phyloP scores from a whole-genome alignment of 2,329 filamentous ascomycete genomes.

The Coleophoma crateriformis region DNA sequence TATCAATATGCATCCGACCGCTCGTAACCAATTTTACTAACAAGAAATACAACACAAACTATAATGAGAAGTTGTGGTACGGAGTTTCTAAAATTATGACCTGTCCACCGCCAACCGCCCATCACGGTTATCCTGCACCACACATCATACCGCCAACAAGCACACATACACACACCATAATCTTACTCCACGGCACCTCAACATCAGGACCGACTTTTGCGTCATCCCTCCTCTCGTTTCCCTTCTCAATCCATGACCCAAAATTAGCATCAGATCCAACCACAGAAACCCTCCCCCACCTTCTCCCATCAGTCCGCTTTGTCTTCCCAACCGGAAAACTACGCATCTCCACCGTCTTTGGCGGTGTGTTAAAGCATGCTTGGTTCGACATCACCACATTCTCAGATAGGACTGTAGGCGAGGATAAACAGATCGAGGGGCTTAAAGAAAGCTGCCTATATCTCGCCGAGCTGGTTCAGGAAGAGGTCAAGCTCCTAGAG shows the following conservation, averaged over 20 bases:
- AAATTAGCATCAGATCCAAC: conserved; percentile 25
- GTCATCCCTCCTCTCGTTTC: conserved; percentile 22
- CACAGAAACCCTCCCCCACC: conserved; percentile 20
- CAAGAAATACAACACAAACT: too few relatives aligned
- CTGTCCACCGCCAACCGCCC: too few relatives aligned
- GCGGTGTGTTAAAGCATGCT: conserved; percentile 13
- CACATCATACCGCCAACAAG: conserved; percentile 13
- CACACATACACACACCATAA: conserved; percentile 29
- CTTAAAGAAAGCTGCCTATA: conserved; percentile 9
- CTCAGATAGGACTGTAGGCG: conserved; percentile 14
- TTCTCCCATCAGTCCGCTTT: conserved; percentile 13
- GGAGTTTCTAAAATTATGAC: too few relatives aligned
- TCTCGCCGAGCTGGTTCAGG: conserved; percentile 5
- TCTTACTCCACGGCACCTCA: conserved; percentile 36
- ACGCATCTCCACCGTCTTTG: conserved; percentile 13
- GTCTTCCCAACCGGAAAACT: conserved; percentile 15
- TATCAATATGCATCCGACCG: too few relatives aligned
- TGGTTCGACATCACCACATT: conserved; percentile 23
- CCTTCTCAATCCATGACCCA: conserved; percentile 6
- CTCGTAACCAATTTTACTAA: too few relatives aligned
- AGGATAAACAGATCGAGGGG: conserved; percentile 4
- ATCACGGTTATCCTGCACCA: not conserved
- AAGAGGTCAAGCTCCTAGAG: conserved; percentile 9
- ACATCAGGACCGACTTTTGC: conserved; percentile 29
- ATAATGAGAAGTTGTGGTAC: too few relatives aligned